Percentiles rank a stretch among this genome's conserved stretches.
Evolutionary conservation across 2,329 filamentous ascomycete species (phyloP).

Genomic region (Thermothelomyces thermophilus): DNA sequence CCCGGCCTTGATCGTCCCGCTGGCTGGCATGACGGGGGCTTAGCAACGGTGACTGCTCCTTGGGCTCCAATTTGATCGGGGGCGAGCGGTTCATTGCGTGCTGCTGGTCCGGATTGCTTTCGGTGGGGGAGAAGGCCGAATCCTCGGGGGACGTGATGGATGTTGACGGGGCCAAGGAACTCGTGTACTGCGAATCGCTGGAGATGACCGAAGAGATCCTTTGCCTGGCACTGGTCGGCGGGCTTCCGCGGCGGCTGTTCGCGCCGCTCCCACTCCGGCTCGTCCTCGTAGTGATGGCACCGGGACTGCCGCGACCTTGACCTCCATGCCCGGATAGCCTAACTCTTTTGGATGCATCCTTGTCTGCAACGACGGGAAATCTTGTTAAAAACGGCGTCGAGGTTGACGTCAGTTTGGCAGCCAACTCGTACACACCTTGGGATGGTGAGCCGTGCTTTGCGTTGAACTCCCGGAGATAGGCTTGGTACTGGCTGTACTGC

Average conservation of each 20-base stretch:
- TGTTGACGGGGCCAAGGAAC: conserved; percentile 31
- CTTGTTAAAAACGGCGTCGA: not conserved
- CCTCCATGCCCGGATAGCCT: conserved; percentile 38
- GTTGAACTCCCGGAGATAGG: conserved; percentile 73
- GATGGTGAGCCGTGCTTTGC: conserved; percentile 56
- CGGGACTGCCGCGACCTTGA: conserved; percentile 35
- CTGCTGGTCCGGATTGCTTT: conserved; percentile 33
- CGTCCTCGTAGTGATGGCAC: conserved; percentile 34
- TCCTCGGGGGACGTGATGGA: conserved; percentile 39
- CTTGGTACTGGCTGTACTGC: conserved; percentile 60
- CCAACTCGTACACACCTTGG: conserved; percentile 40
- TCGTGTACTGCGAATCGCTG: conserved; percentile 40
- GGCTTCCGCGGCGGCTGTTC: conserved; percentile 42
- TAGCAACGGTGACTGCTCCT: conserved; percentile 21
- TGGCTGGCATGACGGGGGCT: conserved; percentile 25
- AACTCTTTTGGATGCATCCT: conserved; percentile 44
- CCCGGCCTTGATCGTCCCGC: conserved; percentile 27
- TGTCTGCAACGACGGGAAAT: conserved; percentile 31
- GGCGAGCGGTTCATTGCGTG: conserved; percentile 27
- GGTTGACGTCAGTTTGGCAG: not conserved
- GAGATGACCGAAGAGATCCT: conserved; percentile 44
- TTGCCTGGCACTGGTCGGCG: conserved; percentile 42
- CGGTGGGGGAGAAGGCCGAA: conserved; percentile 37
- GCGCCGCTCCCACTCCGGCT: conserved; percentile 40
- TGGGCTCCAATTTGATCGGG: conserved; percentile 23